Percentiles rank a stretch among this genome's conserved stretches.
Evolutionary conservation across 257 asterid genomes (phyloP).

Genomic region (Prunella vulgaris): DNA sequence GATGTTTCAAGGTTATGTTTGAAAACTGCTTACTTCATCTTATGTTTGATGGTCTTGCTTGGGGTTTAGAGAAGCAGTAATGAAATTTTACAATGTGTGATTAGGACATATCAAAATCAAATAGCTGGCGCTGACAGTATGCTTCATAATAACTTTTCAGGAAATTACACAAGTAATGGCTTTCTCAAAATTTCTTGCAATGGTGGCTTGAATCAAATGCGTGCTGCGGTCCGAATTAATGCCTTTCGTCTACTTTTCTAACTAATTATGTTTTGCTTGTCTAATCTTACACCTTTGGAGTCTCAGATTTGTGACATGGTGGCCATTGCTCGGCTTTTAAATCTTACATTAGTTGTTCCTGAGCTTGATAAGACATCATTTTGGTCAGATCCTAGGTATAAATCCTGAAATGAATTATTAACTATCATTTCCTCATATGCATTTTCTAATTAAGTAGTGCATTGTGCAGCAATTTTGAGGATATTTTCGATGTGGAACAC

Average conservation of each 20-base stretch:
- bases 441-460: conserved; percentile 8
- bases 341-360: conserved; percentile 88
- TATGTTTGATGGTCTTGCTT: background rate
- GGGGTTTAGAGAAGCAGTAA: background rate
- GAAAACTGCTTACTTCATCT: conserved; percentile 4
- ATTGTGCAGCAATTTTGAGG: conserved; percentile 59
- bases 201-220: conserved; percentile 98
- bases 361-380: conserved; percentile 95
- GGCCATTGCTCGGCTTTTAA: conserved; percentile 77
- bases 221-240: conserved; percentile 72
- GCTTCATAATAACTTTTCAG: conserved; percentile 27
- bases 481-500: conserved; percentile 79
- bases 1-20: background rate
- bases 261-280: conserved; percentile 13
- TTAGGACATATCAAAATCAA: conserved; percentile 1
- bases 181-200: conserved; percentile 86
- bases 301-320: conserved; percentile 98
- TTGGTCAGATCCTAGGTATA: conserved; percentile 98
- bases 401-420: conserved; percentile 15
- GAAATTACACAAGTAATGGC: conserved; percentile 83
- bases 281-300: conserved; percentile 24
- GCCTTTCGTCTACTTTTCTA: background rate
- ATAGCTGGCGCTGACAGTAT: background rate
- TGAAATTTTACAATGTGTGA: background rate
- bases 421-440: background rate